Evolutionary conservation across 768 basidiomycete genomes (phyloP).

Genomic region (Agrocybe praecox): DNA sequence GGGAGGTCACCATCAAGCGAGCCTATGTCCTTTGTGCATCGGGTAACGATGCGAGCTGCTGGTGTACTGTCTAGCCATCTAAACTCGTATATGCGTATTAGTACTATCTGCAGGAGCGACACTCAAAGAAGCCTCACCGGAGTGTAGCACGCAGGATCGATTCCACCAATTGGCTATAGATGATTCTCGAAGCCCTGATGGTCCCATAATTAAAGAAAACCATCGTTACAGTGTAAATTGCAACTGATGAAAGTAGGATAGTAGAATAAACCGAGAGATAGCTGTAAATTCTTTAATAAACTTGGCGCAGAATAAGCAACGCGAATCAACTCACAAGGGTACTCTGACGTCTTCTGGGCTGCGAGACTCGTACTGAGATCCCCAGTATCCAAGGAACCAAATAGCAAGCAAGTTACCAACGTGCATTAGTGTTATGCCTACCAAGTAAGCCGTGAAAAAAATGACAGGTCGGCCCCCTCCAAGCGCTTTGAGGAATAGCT

Average conservation of each 20-base stretch:
- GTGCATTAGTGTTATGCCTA: slow-evolving; percentile 23
- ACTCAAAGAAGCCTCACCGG: slow-evolving; percentile 9
- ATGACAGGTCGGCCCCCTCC: slow-evolving; percentile 33
- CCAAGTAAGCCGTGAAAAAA: slow-evolving; percentile 32
- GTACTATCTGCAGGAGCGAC: not conserved
- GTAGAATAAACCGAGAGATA: slow-evolving; percentile 43
- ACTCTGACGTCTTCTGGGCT: slow-evolving; percentile 33
- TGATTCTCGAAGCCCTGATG: slow-evolving; percentile 31
- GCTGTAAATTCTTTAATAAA: no score
- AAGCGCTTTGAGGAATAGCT: slow-evolving; percentile 36
- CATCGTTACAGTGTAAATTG: slow-evolving; percentile 4
- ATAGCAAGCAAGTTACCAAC: slow-evolving; percentile 27
- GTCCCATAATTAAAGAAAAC: slow-evolving; percentile 31
- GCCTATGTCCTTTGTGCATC: slow-evolving; percentile 26
- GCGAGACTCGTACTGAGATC: slow-evolving; percentile 39
- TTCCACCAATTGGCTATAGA: slow-evolving; percentile 13
- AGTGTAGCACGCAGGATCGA: slow-evolving; percentile 18
- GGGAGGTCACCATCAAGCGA: slow-evolving; percentile 47
- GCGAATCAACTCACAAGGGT: slow-evolving; percentile 33
- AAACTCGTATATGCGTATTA: slow-evolving; percentile 14
- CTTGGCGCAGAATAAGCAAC: no score
- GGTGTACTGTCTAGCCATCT: slow-evolving; percentile 33
- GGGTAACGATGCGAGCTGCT: slow-evolving; percentile 15
- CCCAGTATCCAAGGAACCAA: slow-evolving; percentile 50
- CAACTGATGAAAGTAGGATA: slow-evolving; percentile 2